Evolutionary conservation across 495 filamentous ascomycete species (phyloP), one percentile per base, ranked within the genome.

Genomic region (Recurvomyces mirabilis): DNA sequence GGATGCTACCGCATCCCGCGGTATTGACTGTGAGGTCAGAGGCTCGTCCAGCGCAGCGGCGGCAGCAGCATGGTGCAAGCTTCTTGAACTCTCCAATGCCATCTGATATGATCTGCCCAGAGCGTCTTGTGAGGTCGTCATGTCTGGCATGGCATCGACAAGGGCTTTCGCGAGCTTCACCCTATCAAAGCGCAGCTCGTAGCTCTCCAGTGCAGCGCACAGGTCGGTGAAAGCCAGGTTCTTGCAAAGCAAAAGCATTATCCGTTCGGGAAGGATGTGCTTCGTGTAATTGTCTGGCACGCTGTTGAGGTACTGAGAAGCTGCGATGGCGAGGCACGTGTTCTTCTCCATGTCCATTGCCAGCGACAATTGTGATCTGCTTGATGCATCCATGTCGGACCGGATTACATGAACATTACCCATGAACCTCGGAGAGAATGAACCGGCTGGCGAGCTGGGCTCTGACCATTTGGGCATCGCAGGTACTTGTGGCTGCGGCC

Each of bases 111-210:
- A 5, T 7, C 17, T 20, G 2, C 25, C n/a, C 10, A 19, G 10
- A 7, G 15, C 19, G 4, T 40, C 37, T 20, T n/a, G n/a, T n/a
- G 37, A n/a, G 2, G 37, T 40, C 13, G 5, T 9, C 4, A 3
- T 20, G 4, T 6, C 4, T 25, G 41, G 41, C 19, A 44, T 29
- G 5, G 41, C 41, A 18, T 44, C 41, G 12, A 36, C 31, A 13
- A 44, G 41, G 3, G 26, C 41, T n/a, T 44, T 44, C 13, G 41
- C 41, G 5, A 35, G 25, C 20, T 44, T 29, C 9, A 44, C 20
- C 2, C 10, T 5, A 22, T 34, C 20, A 14, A 44, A 29, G 11
- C 18, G 4, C 10, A 44, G 12, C 4, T 44, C 17, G 29, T 44
- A 25, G 22, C 29, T 19, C 14, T 44, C 41, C 31, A 44, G 15